Percentiles rank a stretch among this genome's conserved stretches.
Evolutionary conservation across 2,329 filamentous ascomycete species (phyloP).

Genomic region (Exophiala sp.): DNA sequence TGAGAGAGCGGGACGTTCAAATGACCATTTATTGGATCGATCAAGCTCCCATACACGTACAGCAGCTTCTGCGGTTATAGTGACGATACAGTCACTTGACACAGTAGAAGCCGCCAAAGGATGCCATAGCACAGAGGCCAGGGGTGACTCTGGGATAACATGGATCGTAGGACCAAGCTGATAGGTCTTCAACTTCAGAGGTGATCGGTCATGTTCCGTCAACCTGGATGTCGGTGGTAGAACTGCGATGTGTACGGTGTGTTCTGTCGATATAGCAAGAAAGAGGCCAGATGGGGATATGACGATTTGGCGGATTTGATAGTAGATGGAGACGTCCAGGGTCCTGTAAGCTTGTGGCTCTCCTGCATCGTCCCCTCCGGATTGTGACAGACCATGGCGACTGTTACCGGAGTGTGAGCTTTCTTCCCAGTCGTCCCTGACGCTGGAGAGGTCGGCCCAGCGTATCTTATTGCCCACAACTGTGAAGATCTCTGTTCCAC

Average conservation of each 20-base stretch:
- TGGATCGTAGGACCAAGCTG: conserved; percentile 91
- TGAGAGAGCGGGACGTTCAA: conserved; percentile 76
- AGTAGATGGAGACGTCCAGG: conserved; percentile 72
- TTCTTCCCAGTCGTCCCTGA: conserved; percentile 63
- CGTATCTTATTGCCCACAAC: conserved; percentile 85
- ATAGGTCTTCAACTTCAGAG: conserved; percentile 78
- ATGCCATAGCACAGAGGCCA: conserved; percentile 86
- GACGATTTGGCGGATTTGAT: conserved; percentile 78
- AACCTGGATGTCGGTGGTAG: conserved; percentile 78
- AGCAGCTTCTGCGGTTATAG: conserved; percentile 81
- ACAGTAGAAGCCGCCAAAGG: conserved; percentile 67
- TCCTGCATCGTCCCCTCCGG: neutral
- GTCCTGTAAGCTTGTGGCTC: conserved; percentile 41
- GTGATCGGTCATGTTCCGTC: conserved; percentile 61
- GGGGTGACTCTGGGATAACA: conserved; percentile 76
- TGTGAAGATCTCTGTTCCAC: conserved; percentile 84
- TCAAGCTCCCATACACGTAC: conserved; percentile 90
- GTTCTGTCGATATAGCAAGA: conserved; percentile 75
- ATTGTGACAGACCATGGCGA: conserved; percentile 13
- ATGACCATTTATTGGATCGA: conserved; percentile 77
- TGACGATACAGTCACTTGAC: conserved; percentile 76
- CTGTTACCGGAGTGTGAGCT: conserved; percentile 24
- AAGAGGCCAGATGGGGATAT: conserved; percentile 79
- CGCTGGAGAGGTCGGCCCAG: conserved; percentile 78
- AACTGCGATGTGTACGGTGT: conserved; percentile 84